Percentiles rank a stretch among this genome's conserved stretches.
Conservation (phyloP, 2,329 filamentous ascomycete genomes). For the Orbilia brochopaga region DNA sequence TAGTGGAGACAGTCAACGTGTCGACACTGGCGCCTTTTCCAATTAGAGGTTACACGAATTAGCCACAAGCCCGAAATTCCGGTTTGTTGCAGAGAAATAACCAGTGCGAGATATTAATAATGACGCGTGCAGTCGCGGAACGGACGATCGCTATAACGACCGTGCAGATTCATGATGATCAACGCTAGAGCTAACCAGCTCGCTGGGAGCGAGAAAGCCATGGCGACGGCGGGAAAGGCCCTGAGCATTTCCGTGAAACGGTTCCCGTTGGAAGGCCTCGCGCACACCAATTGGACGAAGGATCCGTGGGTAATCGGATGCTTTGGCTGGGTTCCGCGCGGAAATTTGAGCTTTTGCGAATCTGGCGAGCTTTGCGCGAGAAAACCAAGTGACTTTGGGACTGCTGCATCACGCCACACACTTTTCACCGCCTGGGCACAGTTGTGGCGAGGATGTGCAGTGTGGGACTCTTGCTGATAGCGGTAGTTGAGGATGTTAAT, state of each 20-base stretch:
- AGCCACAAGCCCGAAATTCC: neutral
- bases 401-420: constrained; percentile 3
- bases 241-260: constrained; percentile 3
- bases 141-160: neutral
- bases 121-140: neutral
- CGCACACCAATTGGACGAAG: neutral
- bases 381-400: neutral
- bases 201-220: neutral
- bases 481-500: constrained; percentile 2
- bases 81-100: neutral
- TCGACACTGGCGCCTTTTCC: neutral
- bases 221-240: neutral
- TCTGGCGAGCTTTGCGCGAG: neutral
- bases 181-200: neutral
- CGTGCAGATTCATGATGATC: neutral
- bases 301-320: neutral
- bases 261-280: constrained; percentile 1
- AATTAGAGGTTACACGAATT: constrained; percentile 4
- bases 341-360: neutral
- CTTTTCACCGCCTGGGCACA: neutral
- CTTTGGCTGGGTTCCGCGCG: neutral
- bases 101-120: neutral
- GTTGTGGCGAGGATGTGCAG: constrained; percentile 2
- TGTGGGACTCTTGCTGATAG: neutral
- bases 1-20: neutral